These are phyloP conservation scores for Pezicula neosporulosa DNA, from an alignment of 2,329 filamentous ascomycete species.

Conservation along the genomic window DNA sequence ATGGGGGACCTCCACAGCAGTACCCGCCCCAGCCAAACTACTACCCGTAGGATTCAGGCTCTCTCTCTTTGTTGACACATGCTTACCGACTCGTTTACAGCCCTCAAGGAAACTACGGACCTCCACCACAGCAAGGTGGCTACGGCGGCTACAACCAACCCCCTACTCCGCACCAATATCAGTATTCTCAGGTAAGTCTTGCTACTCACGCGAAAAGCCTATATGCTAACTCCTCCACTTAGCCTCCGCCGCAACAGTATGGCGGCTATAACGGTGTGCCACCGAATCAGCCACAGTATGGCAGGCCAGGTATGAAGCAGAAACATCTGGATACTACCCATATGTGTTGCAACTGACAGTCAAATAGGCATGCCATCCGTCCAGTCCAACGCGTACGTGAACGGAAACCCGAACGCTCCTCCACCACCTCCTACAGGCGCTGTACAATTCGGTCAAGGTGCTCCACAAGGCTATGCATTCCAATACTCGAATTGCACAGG, in stretches of 20 bases:
- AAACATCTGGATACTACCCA: conserved; percentile 2
- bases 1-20: conserved; percentile 37
- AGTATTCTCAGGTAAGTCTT: conserved; percentile 25
- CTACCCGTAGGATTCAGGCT: conserved; percentile 43
- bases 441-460: conserved; percentile 77
- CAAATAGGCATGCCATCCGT: conserved; percentile 34
- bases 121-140: conserved; percentile 26
- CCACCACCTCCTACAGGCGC: conserved; percentile 63
- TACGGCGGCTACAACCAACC: conserved; percentile 48
- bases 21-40: conserved; percentile 36
- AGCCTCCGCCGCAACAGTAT: conserved; percentile 45
- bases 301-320: conserved; percentile 42
- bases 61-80: conserved; percentile 24
- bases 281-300: conserved; percentile 39
- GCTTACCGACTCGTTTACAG: conserved; percentile 16
- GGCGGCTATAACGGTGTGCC: conserved; percentile 34
- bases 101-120: conserved; percentile 23
- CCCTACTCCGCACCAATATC: conserved; percentile 40
- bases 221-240: neutral
- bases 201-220: neutral
- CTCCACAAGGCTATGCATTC: conserved; percentile 76
- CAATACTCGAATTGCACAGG: conserved; percentile 92
- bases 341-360: neutral
- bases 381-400: conserved; percentile 51
- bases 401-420: conserved; percentile 56